Conservation (phyloP, 805 yeast genomes). For the Brettanomyces bruxellensis region DNA sequence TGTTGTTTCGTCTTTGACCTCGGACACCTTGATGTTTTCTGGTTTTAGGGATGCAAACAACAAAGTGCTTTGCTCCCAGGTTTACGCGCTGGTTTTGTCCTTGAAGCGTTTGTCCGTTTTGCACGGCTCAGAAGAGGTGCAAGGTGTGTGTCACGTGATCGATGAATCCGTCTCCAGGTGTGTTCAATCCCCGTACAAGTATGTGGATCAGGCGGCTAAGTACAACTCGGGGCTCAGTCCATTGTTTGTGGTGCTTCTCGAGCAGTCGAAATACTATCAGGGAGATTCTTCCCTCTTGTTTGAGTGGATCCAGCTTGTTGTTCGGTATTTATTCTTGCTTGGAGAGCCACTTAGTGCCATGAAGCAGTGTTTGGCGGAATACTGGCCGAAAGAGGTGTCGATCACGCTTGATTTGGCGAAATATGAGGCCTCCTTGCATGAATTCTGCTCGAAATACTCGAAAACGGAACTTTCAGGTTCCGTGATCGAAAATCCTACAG, state of each 20-base stretch:
- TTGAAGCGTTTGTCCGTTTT: constrained; percentile 19
- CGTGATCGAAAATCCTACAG: constrained; percentile 22
- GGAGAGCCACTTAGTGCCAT: constrained; percentile 46
- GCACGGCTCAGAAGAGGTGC: constrained; percentile 9
- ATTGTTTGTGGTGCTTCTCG: constrained; percentile 46
- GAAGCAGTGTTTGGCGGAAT: constrained; percentile 8
- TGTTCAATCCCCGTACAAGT: constrained; percentile 73
- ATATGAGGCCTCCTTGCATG: neutral
- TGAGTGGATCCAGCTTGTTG: constrained; percentile 43
- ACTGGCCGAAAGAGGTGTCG: constrained; percentile 6
- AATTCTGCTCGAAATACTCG: constrained; percentile 6
- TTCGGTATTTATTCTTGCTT: constrained; percentile 37
- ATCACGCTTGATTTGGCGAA: constrained; percentile 2
- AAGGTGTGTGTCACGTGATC: constrained; percentile 48
- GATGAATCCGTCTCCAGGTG: constrained; percentile 73
- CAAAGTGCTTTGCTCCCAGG: constrained; percentile 40
- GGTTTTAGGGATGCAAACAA: constrained; percentile 16
- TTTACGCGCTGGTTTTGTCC: constrained; percentile 44
- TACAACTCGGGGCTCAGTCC: constrained; percentile 25
- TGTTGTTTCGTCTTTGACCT: constrained; percentile 40
- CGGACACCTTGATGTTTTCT: constrained; percentile 48
- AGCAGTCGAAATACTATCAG: constrained; percentile 57
- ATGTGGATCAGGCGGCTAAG: constrained; percentile 46
- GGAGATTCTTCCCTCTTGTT: constrained; percentile 17
- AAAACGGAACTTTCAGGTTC: neutral